Percentiles rank a stretch among this genome's conserved stretches.
Evolutionary conservation across 1,139 yeast genomes (phyloP).

Genomic region (Komagataea norvegica): DNA sequence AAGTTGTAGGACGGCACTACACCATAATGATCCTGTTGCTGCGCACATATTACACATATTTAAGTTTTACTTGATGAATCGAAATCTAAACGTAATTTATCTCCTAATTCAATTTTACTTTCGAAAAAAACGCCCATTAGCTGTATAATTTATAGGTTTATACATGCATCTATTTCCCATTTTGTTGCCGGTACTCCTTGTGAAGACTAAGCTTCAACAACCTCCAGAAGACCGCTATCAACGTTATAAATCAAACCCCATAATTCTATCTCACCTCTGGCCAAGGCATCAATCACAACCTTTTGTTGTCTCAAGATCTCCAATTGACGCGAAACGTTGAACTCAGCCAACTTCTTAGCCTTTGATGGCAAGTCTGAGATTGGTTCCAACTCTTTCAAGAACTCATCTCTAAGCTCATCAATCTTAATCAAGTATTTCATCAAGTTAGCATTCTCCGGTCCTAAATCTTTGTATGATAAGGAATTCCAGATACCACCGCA

Average conservation of each 20-base stretch:
- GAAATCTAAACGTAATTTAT: no score
- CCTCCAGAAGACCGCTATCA: constrained; percentile 61
- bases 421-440: constrained; percentile 39
- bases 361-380: constrained; percentile 40
- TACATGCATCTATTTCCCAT: not conserved
- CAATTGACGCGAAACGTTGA: constrained; percentile 66
- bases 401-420: constrained; percentile 41
- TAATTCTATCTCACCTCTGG: constrained; percentile 71
- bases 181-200: constrained; percentile 2
- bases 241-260: constrained; percentile 91
- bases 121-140: no score
- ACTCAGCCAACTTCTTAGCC: constrained; percentile 67
- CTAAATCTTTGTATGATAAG: constrained; percentile 61
- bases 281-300: constrained; percentile 68
- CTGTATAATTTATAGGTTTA: not conserved
- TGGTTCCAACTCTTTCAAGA: constrained; percentile 32
- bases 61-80: no score
- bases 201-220: constrained; percentile 30
- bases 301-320: constrained; percentile 53
- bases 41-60: no score
- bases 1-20: no score
- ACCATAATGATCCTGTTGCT: no score
- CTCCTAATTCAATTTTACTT: no score
- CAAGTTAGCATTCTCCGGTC: constrained; percentile 33
- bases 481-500: constrained; percentile 97